Base-by-base conservation (phyloP, 1,284 basidiomycete species). In the Neotropicomus parvogracilis region DNA sequence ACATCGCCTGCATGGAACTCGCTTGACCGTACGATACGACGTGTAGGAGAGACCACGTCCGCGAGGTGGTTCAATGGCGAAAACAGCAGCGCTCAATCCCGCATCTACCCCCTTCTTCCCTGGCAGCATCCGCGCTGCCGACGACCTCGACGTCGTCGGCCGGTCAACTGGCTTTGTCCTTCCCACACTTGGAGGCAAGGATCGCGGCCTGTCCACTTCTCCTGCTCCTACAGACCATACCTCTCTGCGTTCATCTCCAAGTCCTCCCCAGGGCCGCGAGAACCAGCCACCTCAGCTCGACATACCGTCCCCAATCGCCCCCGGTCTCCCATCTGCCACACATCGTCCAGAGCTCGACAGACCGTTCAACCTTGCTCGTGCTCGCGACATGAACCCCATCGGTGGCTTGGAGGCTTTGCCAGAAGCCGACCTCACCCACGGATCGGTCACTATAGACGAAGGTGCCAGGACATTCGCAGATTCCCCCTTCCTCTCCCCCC, bases 91-190 rank as follows among this genome's bases (percentile, higher is more conserved):
- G 49, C 72, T 90, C 59, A 88, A 90, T 67, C 87, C 87, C 56
- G 76, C 85, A 54, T 89, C 87, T 49, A 81, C 81, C 64, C 88
- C 88, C 42, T 89, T 90, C 76, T 88, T 88, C 66, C 87, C 88
- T 54, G 83, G 82, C 46, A 75, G 72, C 61, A 66, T 78, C 60
- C 80, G 80, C 58, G 62, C 71, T 58, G 70, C 63, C 57, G 81
- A 83, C 51, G 78, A 81, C 46, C 79, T 80, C 57, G 81, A 83
- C 51, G 78, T 81, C 46, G 79, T 80, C 44, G 70, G 31, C 8
- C 38, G 69, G 49, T 58, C 67, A 40, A 69, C 60, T 59, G 70
- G 67, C 50, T 60, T 76, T 37, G 70, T 68, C 46, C 77, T 77
- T 59, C 72, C 74, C 54, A 65, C 70, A 54, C 70, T 72, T 60